These are phyloP conservation scores for Thuidium tamariscinum DNA, from an alignment of 225 moss, liverwort and hornwort genomes.

Conservation along the genomic window DNA sequence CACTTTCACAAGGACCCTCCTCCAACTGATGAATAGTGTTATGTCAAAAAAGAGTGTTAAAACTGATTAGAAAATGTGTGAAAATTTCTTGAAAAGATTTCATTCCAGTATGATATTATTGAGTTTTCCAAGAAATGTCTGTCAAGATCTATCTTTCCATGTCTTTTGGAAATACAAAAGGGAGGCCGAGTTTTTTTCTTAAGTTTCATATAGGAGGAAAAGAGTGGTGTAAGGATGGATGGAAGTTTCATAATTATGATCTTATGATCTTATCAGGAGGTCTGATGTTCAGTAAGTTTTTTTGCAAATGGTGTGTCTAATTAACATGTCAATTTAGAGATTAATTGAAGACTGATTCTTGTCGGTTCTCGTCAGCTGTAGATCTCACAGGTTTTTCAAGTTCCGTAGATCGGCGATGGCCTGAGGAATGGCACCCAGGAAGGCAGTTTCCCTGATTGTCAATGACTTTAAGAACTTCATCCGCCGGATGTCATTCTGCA, in stretches of 20 bases:
- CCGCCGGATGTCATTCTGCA: slow-evolving; percentile 17
- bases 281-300: too few species aligned
- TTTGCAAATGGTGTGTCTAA: neutral
- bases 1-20: neutral
- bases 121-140: neutral
- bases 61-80: neutral
- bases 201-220: neutral
- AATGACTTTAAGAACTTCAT: slow-evolving; percentile 34
- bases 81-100: neutral
- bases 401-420: slow-evolving; percentile 44
- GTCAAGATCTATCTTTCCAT: neutral
- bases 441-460: slow-evolving; percentile 36
- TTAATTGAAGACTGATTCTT: neutral
- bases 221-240: neutral
- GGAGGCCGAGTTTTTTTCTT: neutral
- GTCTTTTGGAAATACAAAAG: neutral
- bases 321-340: too few species aligned
- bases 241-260: neutral
- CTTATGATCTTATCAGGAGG: neutral
- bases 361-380: neutral
- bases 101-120: neutral
- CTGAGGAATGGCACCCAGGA: slow-evolving; percentile 35
- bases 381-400: slow-evolving; percentile 29
- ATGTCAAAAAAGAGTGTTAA: neutral
- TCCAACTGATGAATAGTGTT: neutral